Conservation (phyloP, 202 grass and related monocot species). For the Zizania palustris region DNA sequence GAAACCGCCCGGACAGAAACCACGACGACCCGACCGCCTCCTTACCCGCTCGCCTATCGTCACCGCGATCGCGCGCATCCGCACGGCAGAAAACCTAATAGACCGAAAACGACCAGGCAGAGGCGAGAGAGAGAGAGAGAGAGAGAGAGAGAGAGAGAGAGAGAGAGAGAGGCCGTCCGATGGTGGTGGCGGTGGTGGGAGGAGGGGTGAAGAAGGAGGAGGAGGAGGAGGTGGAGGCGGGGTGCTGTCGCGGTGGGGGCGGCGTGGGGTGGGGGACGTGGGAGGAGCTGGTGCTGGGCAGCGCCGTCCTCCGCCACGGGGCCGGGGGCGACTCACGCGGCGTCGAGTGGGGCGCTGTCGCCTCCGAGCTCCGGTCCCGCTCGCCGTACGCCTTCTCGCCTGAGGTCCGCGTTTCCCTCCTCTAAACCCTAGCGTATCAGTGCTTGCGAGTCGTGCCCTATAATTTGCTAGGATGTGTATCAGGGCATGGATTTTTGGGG, state of each 20-base stretch:
- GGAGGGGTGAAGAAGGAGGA: background rate
- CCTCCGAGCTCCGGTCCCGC: slow-evolving; percentile 73
- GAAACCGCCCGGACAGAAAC: slow-evolving; percentile 38
- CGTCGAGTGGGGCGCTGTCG: slow-evolving; percentile 70
- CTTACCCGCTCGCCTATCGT: background rate
- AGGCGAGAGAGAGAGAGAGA: background rate
- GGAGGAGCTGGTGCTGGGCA: slow-evolving; percentile 91
- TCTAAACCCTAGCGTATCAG: slow-evolving; percentile 42
- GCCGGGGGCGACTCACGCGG: slow-evolving; percentile 45
- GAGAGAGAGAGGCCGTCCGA: background rate
- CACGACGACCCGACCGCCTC: slow-evolving; percentile 43
- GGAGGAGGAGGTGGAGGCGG: background rate
- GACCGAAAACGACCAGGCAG: background rate
- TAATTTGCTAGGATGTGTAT: slow-evolving; percentile 29
- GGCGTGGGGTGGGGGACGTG: slow-evolving; percentile 70
- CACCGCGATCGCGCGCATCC: slow-evolving; percentile 39
- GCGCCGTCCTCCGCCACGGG: slow-evolving; percentile 86
- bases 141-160: background rate
- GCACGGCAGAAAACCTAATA: slow-evolving; percentile 2
- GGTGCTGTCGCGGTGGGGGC: background rate
- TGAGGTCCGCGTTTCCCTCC: slow-evolving; percentile 41
- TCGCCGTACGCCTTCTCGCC: slow-evolving; percentile 59
- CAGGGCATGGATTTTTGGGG: slow-evolving; percentile 28
- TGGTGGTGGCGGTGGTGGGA: slow-evolving; percentile 45
- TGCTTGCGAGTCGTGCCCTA: background rate